phyloP scores from a whole-genome alignment of 2,329 filamentous ascomycete species.

The Exophiala lecanii-corni region DNA sequence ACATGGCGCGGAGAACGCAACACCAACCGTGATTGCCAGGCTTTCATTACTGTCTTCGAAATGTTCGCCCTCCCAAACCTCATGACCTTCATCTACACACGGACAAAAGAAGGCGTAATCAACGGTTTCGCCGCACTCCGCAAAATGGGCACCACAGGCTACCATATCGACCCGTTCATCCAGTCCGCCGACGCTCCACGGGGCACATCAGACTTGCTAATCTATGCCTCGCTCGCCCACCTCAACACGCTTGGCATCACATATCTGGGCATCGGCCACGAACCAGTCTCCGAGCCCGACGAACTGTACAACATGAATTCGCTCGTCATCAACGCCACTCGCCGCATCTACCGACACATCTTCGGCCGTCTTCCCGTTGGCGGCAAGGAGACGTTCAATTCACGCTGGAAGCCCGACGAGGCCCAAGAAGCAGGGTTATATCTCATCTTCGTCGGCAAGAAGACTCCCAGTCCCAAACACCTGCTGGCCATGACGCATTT shows the following conservation, averaged over 20 bases:
- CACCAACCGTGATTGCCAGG: conserved; percentile 29
- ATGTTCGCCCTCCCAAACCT: conserved; percentile 35
- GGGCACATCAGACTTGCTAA: conserved; percentile 38
- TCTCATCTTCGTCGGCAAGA: conserved; percentile 33
- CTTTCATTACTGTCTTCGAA: conserved; percentile 40
- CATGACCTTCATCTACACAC: conserved; percentile 40
- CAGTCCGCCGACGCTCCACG: conserved; percentile 32
- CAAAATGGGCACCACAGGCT: conserved; percentile 31
- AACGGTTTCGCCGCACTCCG: conserved; percentile 39
- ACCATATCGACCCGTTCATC: conserved; percentile 40
- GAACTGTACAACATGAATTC: conserved; percentile 32
- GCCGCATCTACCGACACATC: conserved; percentile 30
- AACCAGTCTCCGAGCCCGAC: conserved; percentile 32
- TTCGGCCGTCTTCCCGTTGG: conserved; percentile 33
- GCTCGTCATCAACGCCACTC: conserved; percentile 29
- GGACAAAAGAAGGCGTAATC: conserved; percentile 26
- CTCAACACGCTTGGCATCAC: conserved; percentile 30
- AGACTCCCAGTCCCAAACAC: conserved; percentile 30
- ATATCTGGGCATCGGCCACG: conserved; percentile 38
- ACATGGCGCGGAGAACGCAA: conserved; percentile 36
- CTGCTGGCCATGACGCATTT: conserved; percentile 36
- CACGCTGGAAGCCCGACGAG: conserved; percentile 36
- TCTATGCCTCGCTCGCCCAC: conserved; percentile 35
- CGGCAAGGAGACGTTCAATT: conserved; percentile 38
- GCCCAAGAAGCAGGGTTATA: conserved; percentile 31